These are phyloP conservation scores for Hibiscus tridactylites DNA, from an alignment of 345 rosid species.

Conservation along the genomic window DNA sequence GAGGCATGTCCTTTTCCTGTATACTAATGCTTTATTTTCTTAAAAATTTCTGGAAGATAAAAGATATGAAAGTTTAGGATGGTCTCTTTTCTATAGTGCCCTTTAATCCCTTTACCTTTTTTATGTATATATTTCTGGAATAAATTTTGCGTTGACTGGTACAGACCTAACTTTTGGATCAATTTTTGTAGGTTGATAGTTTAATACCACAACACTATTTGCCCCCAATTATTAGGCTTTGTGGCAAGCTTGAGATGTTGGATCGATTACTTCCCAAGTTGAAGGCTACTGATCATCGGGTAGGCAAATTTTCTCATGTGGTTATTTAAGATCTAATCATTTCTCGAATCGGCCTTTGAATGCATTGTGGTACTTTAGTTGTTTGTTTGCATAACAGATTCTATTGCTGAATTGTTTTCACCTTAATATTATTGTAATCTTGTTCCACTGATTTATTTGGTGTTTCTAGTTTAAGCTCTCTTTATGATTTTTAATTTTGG, in stretches of 20 bases:
- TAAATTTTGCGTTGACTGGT: slow-evolving; percentile 1
- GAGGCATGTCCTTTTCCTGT: slow-evolving; percentile 44
- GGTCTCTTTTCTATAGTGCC: not conserved
- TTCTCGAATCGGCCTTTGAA: not conserved
- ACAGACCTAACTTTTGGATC: slow-evolving; percentile 4
- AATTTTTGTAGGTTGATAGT: slow-evolving; percentile 56
- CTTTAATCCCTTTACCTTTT: slow-evolving; percentile 3
- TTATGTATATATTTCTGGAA: not conserved
- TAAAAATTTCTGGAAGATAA: slow-evolving; percentile 2
- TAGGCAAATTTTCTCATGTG: slow-evolving; percentile 19
- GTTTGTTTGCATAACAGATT: not conserved
- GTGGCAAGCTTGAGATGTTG: slow-evolving; percentile 97
- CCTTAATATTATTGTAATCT: not conserved
- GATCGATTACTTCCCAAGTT: slow-evolving; percentile 75
- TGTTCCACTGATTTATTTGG: not conserved
- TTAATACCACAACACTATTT: slow-evolving; percentile 75
- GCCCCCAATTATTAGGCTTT: slow-evolving; percentile 68
- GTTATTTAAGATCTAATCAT: slow-evolving; percentile 4
- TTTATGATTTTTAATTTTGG: not conserved
- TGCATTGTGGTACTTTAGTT: not conserved
- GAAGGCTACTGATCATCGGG: slow-evolving; percentile 36
- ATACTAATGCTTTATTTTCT: slow-evolving; percentile 4
- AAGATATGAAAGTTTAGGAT: not conserved
- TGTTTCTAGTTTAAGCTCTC: not conserved
- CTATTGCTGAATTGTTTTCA: not conserved